Evolutionary conservation across 2,329 filamentous ascomycete species (phyloP).

Genomic region (Pseudopyrenochaeta lycopersici): DNA sequence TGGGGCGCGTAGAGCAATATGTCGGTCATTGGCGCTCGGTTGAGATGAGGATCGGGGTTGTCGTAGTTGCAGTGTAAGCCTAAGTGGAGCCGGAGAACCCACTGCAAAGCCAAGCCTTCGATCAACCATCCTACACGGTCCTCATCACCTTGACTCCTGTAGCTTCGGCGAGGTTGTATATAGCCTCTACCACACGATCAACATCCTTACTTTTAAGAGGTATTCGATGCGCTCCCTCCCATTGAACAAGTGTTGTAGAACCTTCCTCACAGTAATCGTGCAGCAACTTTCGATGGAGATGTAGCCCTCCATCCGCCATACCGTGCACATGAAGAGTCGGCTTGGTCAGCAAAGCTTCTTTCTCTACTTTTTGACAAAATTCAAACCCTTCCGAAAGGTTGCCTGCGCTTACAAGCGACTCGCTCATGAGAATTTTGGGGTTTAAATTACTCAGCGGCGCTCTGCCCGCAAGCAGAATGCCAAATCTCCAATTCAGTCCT

Average conservation of each 20-base stretch:
- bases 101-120: too few relatives aligned
- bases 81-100: too few relatives aligned
- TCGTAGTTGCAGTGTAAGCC: neutral
- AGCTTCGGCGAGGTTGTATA: constrained; percentile 61
- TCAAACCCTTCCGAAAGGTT: constrained; percentile 56
- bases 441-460: constrained; percentile 67
- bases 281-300: constrained; percentile 65
- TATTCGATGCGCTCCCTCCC: constrained; percentile 76
- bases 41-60: neutral
- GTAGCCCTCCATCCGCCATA: constrained; percentile 66
- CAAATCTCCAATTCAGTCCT: constrained; percentile 64
- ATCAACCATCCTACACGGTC: constrained; percentile 28
- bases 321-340: constrained; percentile 77
- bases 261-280: constrained; percentile 67
- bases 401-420: constrained; percentile 51
- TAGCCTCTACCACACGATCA: constrained; percentile 61
- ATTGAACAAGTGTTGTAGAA: constrained; percentile 69
- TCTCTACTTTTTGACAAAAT: constrained; percentile 48
- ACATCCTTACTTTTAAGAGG: constrained; percentile 75
- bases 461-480: constrained; percentile 68
- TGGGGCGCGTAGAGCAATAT: neutral
- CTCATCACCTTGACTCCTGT: constrained; percentile 54
- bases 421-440: constrained; percentile 45
- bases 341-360: constrained; percentile 59
- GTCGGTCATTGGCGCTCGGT: neutral